Conservation (phyloP, 2,329 filamentous ascomycete genomes). For the Sarocladium oryzae region DNA sequence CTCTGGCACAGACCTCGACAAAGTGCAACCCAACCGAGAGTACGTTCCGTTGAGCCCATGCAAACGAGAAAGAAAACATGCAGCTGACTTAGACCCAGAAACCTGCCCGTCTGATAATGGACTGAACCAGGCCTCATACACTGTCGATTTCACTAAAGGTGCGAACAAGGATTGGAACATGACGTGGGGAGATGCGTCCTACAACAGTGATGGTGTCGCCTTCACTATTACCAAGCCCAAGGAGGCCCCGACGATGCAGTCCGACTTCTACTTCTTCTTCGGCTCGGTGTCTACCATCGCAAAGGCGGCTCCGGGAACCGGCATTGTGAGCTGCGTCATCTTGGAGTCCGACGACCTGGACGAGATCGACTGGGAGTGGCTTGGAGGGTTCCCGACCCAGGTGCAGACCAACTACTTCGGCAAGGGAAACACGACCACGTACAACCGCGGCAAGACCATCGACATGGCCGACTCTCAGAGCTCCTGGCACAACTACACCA, state of each 20-base stretch:
- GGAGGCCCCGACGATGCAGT: slow-evolving; percentile 54
- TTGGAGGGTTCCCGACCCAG: slow-evolving; percentile 55
- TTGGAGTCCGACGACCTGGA: slow-evolving; percentile 68
- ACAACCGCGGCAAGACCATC: slow-evolving; percentile 51
- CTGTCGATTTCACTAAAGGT: slow-evolving; percentile 56
- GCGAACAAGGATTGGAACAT: slow-evolving; percentile 34
- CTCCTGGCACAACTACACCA: slow-evolving; percentile 47
- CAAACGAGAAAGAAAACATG: not conserved
- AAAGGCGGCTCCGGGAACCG: slow-evolving; percentile 26
- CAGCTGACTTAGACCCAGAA: not conserved
- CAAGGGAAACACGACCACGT: slow-evolving; percentile 58
- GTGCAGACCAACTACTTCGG: slow-evolving; percentile 74
- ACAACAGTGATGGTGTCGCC: slow-evolving; percentile 17
- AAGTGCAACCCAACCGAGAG: not conserved
- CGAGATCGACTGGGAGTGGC: slow-evolving; percentile 77
- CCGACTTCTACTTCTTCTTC: slow-evolving; percentile 76
- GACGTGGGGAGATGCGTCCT: slow-evolving; percentile 15
- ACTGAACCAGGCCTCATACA: slow-evolving; percentile 46
- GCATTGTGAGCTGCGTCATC: slow-evolving; percentile 68
- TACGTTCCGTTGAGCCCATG: not conserved
- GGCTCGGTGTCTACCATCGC: slow-evolving; percentile 63
- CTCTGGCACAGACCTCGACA: slow-evolving; percentile 3
- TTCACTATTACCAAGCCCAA: slow-evolving; percentile 49
- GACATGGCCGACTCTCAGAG: slow-evolving; percentile 35
- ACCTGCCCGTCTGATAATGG: slow-evolving; percentile 58